Base-by-base conservation (phyloP, 129 eudicot species). In the Deinandra increscens region DNA sequence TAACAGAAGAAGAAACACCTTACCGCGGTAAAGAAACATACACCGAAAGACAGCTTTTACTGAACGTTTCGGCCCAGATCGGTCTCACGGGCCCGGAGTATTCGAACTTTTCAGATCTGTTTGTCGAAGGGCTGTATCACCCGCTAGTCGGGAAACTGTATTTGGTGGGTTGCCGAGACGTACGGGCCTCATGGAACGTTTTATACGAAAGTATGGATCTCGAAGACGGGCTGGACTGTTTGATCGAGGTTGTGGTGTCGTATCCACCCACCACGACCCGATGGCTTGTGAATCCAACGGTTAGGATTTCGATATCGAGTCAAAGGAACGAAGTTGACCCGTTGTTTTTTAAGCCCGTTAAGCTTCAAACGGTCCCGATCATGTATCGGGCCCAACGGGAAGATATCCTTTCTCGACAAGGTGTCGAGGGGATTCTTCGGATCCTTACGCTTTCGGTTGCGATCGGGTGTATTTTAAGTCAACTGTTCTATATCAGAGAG, bases 321-420 rank as follows among this genome's bases (percentile, higher is more conserved):
- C 82, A 80, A 80, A 60, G 99, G 69, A 80, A 74, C 42, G 97
- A 74, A 70, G 81, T 83, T 68, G 99, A 93, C 64, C 93, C 97
- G 0, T 88, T 93, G 9, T 85, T 75, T 77, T 93, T 93, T 65
- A 48, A 46, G 10, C 84, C 84, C 19, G 48, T 89, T 60, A 83
- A 80, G 66, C 90, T 93, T 62, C 90, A 86, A 75, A 89, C 97
- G 0, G 68, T 78, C 15, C 90, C 95, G 7, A 74, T 93, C 11
- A 81, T 89, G 90, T 93, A 93, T 23, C 80, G 99, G 76, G 86
- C 77, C 59, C 99, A 93, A 73, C 81, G 99, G 64, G 93, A 89
- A 70, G 92, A 87, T 42, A 81, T 87, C 54, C 91, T 93, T 26
- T 86, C 97, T 11, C 80, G 93, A 3, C 82, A 81, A 75, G 95